phyloP scores from a whole-genome alignment of 345 rosid species.

The Eucalyptus erythrocorys region DNA sequence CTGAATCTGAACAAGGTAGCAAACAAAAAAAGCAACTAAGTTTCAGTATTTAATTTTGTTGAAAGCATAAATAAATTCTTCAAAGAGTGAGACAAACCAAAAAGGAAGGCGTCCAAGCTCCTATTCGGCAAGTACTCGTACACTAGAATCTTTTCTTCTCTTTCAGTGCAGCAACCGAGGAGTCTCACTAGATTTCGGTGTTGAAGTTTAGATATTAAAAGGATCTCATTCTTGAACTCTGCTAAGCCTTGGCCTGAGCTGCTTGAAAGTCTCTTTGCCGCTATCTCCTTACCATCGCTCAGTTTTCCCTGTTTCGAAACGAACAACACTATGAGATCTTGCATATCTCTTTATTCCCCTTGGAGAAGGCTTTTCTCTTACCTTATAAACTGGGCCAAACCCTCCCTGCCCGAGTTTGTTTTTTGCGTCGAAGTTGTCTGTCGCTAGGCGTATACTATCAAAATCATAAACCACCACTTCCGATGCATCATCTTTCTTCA shows the following conservation, averaged over 20 bases:
- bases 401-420: slow-evolving; percentile 2
- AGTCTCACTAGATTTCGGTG: slow-evolving; percentile 54
- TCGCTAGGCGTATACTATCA: not conserved
- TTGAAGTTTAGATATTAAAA: slow-evolving; percentile 46
- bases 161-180: slow-evolving; percentile 44
- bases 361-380: not conserved
- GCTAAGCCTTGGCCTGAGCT: slow-evolving; percentile 50
- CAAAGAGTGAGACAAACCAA: slow-evolving; percentile 16
- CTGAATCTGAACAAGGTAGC: not conserved
- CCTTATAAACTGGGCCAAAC: not conserved
- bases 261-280: slow-evolving; percentile 44
- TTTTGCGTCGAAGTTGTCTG: not conserved
- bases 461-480: not conserved
- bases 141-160: slow-evolving; percentile 42
- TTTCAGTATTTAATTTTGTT: not conserved
- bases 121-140: slow-evolving; percentile 29
- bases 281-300: slow-evolving; percentile 27
- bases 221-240: slow-evolving; percentile 50
- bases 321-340: not conserved
- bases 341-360: not conserved
- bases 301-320: slow-evolving; percentile 27
- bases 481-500: not conserved
- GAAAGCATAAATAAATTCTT: not conserved
- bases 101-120: slow-evolving; percentile 23
- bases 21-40: not conserved